Evolutionary conservation across 1,139 yeast species (phyloP), one percentile per base, ranked within the genome.

Genomic region (Yamadazyma blattariae): DNA sequence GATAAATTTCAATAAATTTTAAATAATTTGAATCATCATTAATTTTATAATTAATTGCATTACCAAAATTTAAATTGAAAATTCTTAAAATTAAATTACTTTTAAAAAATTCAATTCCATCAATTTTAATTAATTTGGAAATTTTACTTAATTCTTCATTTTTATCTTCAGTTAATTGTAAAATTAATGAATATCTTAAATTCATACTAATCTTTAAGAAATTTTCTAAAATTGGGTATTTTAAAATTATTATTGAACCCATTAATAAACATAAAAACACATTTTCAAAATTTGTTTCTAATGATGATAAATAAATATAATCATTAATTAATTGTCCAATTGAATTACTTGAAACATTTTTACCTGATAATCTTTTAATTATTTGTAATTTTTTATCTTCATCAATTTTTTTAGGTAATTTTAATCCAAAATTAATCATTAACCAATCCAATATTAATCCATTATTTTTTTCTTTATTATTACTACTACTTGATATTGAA

Each of bases 271-370:
- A 52, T 33, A 69, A 56, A 27, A 67, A 52, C 34, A 65, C 54
- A 34, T 52, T 62, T 46, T 69, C 74, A 48, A 67, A 69, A n/a
- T 47, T 58, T 13, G 51, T 44, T 37, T 67, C 71, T 34, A 64
- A 52, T 2, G 56, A 39, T 10, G 61, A 51, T 30, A 69, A 54
- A 28, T 54, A 52, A 18, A 58, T 33, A 36, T 65, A 67, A 32
- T 63, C 62, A 16, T 50, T 40, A 11, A 62, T 26, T 37, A 66
- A 44, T 11, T 44, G 38, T 5, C 33, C 29, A 43, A 48, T 49
- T 5, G 53, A 35, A n/a, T 33, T 26, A n/a, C 29, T 19, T 10
- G 40, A 38, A n/a, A n/a, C n/a, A n/a, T 30, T n/a, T 20, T 40
- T 40, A 12, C 70, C 67, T 21, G 48, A 38, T 25, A 69, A 53